Base-by-base conservation (phyloP, 2,329 filamentous ascomycete genomes). In the Elsinoe australis region DNA sequence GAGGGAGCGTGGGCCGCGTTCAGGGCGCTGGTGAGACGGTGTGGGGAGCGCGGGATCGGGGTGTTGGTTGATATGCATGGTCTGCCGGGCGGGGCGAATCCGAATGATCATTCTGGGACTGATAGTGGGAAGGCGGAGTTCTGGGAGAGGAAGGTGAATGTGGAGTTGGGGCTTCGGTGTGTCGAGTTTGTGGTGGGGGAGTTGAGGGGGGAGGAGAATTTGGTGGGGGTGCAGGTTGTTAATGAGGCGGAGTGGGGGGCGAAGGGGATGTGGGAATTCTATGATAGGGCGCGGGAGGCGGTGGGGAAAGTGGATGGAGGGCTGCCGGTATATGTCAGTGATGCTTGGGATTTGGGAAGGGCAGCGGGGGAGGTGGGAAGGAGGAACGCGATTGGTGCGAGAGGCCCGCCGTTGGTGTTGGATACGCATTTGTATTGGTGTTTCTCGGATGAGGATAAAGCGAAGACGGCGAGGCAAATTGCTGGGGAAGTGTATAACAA, bases 361-460 rank as follows among this genome's bases (percentile, higher is more conserved):
- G 45, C 45, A 2, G 9, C 14, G 7, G 4, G 12, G 15, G 45
- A 36, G 22, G 34, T 36, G 33, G 31, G 26, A 17, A 31, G 17
- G 17, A 26, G 45, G 12, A 61, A 63, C 18, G 69, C 70, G 2
- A 53, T 75, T 18, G 4, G 47, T 26, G 22, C 39, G n/a, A 49
- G 56, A n/a, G 52, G 58, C 9, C 71, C 69, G 42, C 74, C 75
- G 0, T 66, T 80, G 5, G 61, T 79, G 17, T 65, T 80, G 19
- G 78, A 80, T 53, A 79, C 75, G 9, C 77, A 80, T 58, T 68
- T 71, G 49, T 80, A 80, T 58, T 80, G 74, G 67, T 72, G 71
- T 31, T 79, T 79, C 57, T 67, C 68, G n/a, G 71, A 75, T 8
- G 64, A 63, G 1, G 72, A 79, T 58, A 73, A 73, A 55, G 57